Percentiles rank a stretch among this genome's conserved stretches.
phyloP scores from a whole-genome alignment of 345 rosid species.

The Turritis glabra region DNA sequence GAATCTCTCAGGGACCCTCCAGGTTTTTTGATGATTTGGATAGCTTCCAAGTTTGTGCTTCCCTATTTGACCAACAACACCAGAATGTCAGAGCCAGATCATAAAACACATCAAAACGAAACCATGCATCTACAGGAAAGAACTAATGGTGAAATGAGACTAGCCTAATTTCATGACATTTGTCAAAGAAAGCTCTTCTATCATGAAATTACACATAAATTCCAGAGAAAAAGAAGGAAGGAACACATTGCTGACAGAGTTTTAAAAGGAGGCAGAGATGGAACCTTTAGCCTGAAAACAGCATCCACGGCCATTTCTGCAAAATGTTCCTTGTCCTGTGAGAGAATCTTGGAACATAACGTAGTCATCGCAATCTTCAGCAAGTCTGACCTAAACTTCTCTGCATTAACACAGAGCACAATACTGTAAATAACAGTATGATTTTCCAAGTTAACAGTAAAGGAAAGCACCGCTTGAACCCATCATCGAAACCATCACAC shows the following conservation, averaged over 20 bases:
- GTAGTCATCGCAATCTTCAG: constrained; percentile 94
- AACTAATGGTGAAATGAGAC: not conserved
- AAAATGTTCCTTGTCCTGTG: constrained; percentile 92
- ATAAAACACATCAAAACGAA: not conserved
- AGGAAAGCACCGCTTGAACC: not conserved
- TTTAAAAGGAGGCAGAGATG: constrained; percentile 1
- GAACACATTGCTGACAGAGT: not conserved
- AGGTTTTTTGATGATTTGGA: constrained; percentile 96
- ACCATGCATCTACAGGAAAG: not conserved
- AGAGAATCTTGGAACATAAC: constrained; percentile 86
- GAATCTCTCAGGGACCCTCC: constrained; percentile 96
- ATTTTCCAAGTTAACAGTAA: not conserved
- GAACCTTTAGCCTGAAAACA: constrained; percentile 86
- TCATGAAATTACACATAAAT: not conserved
- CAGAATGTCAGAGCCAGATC: constrained; percentile 1
- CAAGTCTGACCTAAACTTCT: constrained; percentile 78
- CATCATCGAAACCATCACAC: not conserved
- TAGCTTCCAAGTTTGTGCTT: constrained; percentile 92
- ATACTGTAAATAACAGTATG: not conserved
- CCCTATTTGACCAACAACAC: constrained; percentile 52
- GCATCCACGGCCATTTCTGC: constrained; percentile 92
- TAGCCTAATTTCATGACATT: not conserved
- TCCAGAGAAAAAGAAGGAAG: not conserved
- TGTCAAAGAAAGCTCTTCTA: not conserved
- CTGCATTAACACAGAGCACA: constrained; percentile 51